Evolutionary conservation across 2,329 filamentous ascomycete species (phyloP).

Genomic region (Fusarium udum): DNA sequence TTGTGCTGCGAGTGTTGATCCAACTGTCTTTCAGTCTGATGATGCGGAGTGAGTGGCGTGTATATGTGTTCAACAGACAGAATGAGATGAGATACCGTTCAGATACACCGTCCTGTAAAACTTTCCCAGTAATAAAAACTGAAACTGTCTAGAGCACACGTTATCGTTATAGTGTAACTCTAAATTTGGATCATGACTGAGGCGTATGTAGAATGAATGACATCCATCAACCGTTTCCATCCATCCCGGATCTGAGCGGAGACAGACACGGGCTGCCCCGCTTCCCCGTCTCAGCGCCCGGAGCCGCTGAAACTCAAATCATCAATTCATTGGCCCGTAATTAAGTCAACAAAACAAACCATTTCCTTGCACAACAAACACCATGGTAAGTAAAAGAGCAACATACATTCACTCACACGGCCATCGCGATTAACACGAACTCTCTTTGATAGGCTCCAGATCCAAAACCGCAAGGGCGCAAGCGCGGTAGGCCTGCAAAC

Average conservation of each 20-base stretch:
- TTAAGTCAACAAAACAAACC: conserved; percentile 24
- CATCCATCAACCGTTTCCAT: not conserved
- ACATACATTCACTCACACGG: rapidly evolving
- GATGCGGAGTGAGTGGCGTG: not conserved
- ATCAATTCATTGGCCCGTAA: conserved; percentile 7
- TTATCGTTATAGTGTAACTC: not conserved
- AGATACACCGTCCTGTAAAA: not conserved
- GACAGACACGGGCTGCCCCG: conserved; percentile 27
- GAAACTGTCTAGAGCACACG: not conserved
- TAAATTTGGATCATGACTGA: conserved; percentile 10
- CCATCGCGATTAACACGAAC: not conserved
- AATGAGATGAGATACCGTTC: not conserved
- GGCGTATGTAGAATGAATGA: conserved; percentile 9
- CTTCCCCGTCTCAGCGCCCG: conserved; percentile 23
- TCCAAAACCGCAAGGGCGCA: conserved; percentile 51
- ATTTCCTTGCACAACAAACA: not conserved
- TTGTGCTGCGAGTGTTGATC: not conserved
- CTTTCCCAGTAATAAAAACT: not conserved
- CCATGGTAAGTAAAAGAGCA: conserved; percentile 17
- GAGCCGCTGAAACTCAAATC: conserved; percentile 30
- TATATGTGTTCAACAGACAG: not conserved
- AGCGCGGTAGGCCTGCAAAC: conserved; percentile 55
- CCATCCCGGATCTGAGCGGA: conserved; percentile 5
- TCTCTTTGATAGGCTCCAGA: conserved; percentile 34
- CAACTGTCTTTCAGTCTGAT: not conserved